These are phyloP conservation scores for Gymnopilus dilepis DNA, from an alignment of 768 basidiomycete genomes.

Conservation along the genomic window DNA sequence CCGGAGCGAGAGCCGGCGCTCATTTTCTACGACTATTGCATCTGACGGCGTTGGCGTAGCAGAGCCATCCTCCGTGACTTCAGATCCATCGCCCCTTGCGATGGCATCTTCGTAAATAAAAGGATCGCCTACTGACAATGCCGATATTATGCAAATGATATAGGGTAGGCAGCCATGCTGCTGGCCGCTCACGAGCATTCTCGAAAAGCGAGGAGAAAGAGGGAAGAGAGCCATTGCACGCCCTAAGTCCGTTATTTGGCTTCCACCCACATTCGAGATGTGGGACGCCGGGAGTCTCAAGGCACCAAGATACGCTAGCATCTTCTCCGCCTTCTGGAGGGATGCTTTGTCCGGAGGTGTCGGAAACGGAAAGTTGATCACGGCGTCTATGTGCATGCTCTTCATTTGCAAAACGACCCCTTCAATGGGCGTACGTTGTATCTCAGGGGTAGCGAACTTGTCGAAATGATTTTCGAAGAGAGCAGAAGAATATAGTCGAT, in stretches of 20 bases:
- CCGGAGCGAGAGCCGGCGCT: slow-evolving; percentile 61
- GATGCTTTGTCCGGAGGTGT: slow-evolving; percentile 86
- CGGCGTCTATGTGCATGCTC: slow-evolving; percentile 96
- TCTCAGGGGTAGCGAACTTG: slow-evolving; percentile 87
- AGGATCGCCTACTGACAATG: slow-evolving; percentile 93
- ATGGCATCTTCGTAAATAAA: slow-evolving; percentile 86
- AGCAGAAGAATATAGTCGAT: slow-evolving; percentile 94
- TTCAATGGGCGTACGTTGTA: slow-evolving; percentile 94
- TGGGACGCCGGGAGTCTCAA: slow-evolving; percentile 46
- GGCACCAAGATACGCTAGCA: slow-evolving; percentile 84
- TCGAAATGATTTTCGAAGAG: slow-evolving; percentile 94
- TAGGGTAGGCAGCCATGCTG: slow-evolving; percentile 86
- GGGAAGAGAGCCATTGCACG: slow-evolving; percentile 93
- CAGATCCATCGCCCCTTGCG: slow-evolving; percentile 45
- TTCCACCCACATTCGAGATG: slow-evolving; percentile 35
- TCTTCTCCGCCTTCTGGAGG: slow-evolving; percentile 81
- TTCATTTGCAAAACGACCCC: slow-evolving; percentile 99
- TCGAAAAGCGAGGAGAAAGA: slow-evolving; percentile 91
- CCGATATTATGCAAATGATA: slow-evolving; percentile 88
- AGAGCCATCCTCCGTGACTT: slow-evolving; percentile 39
- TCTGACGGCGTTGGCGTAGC: slow-evolving; percentile 49
- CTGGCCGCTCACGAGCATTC: slow-evolving; percentile 93
- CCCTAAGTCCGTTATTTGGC: slow-evolving; percentile 88
- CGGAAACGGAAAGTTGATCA: slow-evolving; percentile 97
- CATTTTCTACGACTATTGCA: slow-evolving; percentile 56